Percentiles rank a stretch among this genome's conserved stretches.
These are phyloP conservation scores for Mallotus japonicus DNA, from an alignment of 441 rosid species.

Conservation along the genomic window DNA sequence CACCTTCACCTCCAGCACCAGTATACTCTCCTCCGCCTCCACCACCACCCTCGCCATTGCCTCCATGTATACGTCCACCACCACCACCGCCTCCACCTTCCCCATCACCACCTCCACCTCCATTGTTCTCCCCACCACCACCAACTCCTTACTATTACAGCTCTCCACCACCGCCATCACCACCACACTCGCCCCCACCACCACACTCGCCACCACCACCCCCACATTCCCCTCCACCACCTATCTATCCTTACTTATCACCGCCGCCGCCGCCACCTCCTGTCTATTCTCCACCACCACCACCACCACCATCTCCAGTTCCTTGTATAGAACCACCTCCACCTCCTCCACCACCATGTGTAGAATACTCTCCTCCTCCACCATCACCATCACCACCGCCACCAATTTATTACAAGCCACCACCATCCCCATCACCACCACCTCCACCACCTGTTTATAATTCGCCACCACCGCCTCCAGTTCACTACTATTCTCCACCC, in stretches of 20 bases:
- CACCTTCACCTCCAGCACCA: too few species aligned
- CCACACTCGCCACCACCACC: constrained; percentile 35
- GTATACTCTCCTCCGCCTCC: constrained; percentile 38
- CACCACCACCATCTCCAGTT: constrained; percentile 43
- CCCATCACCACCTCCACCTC: constrained; percentile 44
- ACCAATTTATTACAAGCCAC: constrained; percentile 28
- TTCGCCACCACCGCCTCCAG: constrained; percentile 7
- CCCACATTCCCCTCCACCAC: constrained; percentile 44
- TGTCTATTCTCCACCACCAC: constrained; percentile 29
- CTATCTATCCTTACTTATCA: constrained; percentile 35
- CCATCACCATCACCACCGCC: constrained; percentile 32
- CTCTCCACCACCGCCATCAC: constrained; percentile 26
- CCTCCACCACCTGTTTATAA: constrained; percentile 19
- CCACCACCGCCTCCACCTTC: constrained; percentile 38
- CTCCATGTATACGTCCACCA: constrained; percentile 13
- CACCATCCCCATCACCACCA: constrained; percentile 38
- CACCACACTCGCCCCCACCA: not conserved
- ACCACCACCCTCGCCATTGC: constrained; percentile 30
- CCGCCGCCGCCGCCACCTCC: constrained; percentile 43
- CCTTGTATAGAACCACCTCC: constrained; percentile 38
- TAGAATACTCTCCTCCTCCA: constrained; percentile 31
- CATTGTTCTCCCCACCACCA: constrained; percentile 35
- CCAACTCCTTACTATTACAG: constrained; percentile 26
- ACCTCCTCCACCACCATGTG: constrained; percentile 32
- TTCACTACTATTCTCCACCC: constrained; percentile 9